Conservation (phyloP, 768 basidiomycete species). For the Mycena chlorophos region DNA sequence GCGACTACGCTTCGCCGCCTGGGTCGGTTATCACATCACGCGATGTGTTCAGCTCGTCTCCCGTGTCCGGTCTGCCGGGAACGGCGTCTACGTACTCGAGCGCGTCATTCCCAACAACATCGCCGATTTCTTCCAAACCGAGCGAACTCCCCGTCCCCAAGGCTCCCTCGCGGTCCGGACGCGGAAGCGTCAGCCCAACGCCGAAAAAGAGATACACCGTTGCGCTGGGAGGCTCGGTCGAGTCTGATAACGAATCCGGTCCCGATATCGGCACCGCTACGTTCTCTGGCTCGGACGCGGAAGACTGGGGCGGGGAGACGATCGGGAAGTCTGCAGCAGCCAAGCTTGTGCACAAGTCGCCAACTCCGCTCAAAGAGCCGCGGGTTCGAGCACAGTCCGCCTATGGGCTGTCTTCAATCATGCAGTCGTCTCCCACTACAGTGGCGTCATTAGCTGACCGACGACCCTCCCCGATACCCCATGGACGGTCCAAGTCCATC, state of each 20-base stretch:
- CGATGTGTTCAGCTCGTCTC: slow-evolving; percentile 44
- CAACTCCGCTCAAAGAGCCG: slow-evolving; percentile 33
- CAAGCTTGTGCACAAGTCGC: slow-evolving; percentile 31
- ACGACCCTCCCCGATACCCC: slow-evolving; percentile 19
- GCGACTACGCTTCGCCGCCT: slow-evolving; percentile 75
- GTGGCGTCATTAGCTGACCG: slow-evolving; percentile 39
- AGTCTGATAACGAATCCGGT: slow-evolving; percentile 37
- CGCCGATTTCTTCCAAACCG: slow-evolving; percentile 28
- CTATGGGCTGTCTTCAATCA: slow-evolving; percentile 45
- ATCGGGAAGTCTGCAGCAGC: slow-evolving; percentile 56
- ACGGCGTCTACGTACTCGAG: slow-evolving; percentile 24
- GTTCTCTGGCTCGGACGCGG: slow-evolving; percentile 44
- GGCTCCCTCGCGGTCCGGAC: slow-evolving; percentile 37
- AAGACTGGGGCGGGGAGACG: slow-evolving; percentile 53
- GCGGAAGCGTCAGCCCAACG: slow-evolving; percentile 64
- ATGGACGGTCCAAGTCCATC: slow-evolving; percentile 40
- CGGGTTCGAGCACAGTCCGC: slow-evolving; percentile 59
- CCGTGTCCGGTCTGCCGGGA: slow-evolving; percentile 51
- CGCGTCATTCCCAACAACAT: slow-evolving; percentile 27
- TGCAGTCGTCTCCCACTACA: slow-evolving; percentile 26
- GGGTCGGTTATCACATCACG: slow-evolving; percentile 38
- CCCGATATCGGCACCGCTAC: slow-evolving; percentile 40
- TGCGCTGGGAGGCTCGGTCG: slow-evolving; percentile 74
- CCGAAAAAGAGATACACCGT: slow-evolving; percentile 87
- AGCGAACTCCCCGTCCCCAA: slow-evolving; percentile 34